These are phyloP conservation scores for Musa balbisiana DNA, from an alignment of 202 grass and related monocot genomes.

Conservation along the genomic window DNA sequence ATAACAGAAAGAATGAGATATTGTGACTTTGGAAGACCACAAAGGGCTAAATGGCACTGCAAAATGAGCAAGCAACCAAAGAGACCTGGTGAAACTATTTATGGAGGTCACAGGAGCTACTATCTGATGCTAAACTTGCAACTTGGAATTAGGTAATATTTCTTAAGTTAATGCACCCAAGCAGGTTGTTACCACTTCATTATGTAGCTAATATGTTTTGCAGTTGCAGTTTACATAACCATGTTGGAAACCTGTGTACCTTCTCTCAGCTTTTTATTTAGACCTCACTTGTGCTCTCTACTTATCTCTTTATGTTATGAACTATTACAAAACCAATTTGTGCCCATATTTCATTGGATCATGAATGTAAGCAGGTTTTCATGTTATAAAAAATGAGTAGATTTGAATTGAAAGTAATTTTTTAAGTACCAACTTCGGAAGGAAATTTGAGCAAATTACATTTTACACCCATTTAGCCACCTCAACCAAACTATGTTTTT, in stretches of 20 bases:
- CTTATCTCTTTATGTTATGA: too few relatives aligned
- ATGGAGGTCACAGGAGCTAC: slow-evolving; percentile 86
- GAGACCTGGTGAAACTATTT: slow-evolving; percentile 84
- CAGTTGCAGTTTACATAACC: too few relatives aligned
- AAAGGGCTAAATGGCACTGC: slow-evolving; percentile 39
- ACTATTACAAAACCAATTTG: too few relatives aligned
- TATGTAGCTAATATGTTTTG: too few relatives aligned
- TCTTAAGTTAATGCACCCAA: not conserved
- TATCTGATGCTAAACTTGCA: slow-evolving; percentile 97
- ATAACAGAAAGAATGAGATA: slow-evolving; percentile 66
- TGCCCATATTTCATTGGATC: too few relatives aligned
- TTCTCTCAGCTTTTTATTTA: too few relatives aligned
- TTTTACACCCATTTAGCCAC: not conserved
- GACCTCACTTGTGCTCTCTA: too few relatives aligned
- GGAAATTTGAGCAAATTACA: not conserved
- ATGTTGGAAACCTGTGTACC: too few relatives aligned
- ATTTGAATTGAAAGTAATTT: not conserved
- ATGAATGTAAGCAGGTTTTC: too few relatives aligned
- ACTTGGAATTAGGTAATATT: slow-evolving; percentile 84
- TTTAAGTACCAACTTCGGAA: not conserved
- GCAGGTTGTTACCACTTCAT: too few relatives aligned
- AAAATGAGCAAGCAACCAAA: slow-evolving; percentile 46
- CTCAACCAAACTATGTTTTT: not conserved
- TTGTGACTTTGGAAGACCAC: slow-evolving; percentile 47
- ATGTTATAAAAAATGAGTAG: too few relatives aligned